Conservation (phyloP, 768 basidiomycete species). For the Leucosporidium creatinivorum region DNA sequence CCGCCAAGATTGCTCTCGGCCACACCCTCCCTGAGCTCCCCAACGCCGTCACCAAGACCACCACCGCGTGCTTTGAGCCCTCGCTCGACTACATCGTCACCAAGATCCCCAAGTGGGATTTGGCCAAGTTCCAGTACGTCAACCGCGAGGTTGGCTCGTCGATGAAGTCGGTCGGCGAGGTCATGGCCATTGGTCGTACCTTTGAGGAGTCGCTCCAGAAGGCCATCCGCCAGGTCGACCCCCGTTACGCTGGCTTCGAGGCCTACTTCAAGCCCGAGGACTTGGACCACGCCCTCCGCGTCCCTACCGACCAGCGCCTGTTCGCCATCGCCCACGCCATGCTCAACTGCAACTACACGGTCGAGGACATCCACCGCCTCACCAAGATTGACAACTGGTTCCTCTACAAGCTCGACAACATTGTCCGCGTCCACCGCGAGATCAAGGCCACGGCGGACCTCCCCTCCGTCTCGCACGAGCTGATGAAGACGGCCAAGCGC, state of each 20-base stretch:
- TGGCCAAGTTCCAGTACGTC: constrained; percentile 94
- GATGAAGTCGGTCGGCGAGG: constrained; percentile 99
- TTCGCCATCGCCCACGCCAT: constrained; percentile 98
- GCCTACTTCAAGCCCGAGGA: constrained; percentile 84
- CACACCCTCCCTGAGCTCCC: constrained; percentile 95
- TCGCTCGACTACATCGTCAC: constrained; percentile 98
- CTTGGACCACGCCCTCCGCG: constrained; percentile 65
- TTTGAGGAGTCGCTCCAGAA: constrained; percentile 99
- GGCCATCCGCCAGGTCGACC: constrained; percentile 95
- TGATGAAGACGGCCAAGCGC: constrained; percentile 79
- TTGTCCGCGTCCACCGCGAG: constrained; percentile 74
- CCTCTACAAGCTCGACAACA: constrained; percentile 97
- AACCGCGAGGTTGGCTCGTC: constrained; percentile 90
- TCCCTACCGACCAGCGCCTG: constrained; percentile 89
- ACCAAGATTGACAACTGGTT: constrained; percentile 99
- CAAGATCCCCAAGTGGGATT: constrained; percentile 99
- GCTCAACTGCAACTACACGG: constrained; percentile 83
- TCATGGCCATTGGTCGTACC: constrained; percentile 99
- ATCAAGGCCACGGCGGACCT: constrained; percentile 65
- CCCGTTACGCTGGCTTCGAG: constrained; percentile 93
- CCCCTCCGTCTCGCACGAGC: constrained; percentile 60
- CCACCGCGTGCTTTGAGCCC: constrained; percentile 98
- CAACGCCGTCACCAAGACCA: constrained; percentile 98
- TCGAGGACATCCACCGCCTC: constrained; percentile 80
- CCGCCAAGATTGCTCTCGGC: constrained; percentile 96